phyloP scores from a whole-genome alignment of 1,284 basidiomycete species.

The Melampsora americana region DNA sequence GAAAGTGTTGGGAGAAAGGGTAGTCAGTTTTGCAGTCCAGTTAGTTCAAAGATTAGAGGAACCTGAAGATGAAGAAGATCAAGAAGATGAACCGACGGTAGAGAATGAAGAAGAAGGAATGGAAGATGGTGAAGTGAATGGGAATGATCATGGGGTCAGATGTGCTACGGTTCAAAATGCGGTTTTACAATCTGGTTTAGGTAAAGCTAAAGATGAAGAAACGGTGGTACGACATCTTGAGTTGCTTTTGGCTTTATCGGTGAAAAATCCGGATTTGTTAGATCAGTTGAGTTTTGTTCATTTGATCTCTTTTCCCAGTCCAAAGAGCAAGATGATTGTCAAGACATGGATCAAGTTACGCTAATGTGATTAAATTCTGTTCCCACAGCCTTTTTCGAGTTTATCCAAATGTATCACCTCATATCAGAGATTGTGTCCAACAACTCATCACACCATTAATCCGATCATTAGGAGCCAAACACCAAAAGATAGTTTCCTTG shows the following conservation, averaged over 20 bases:
- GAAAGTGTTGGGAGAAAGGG: slow-evolving; percentile 61
- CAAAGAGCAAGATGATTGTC: too few relatives aligned
- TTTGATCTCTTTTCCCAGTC: not conserved
- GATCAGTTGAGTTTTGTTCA: slow-evolving; percentile 61
- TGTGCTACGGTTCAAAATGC: slow-evolving; percentile 36
- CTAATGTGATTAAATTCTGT: too few relatives aligned
- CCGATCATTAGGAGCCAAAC: slow-evolving; percentile 78
- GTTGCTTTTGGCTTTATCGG: slow-evolving; percentile 79
- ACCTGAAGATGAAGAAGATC: slow-evolving; percentile 46
- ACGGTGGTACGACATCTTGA: slow-evolving; percentile 87
- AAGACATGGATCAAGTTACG: too few relatives aligned
- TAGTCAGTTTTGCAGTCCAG: slow-evolving; percentile 56
- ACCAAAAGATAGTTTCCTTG: slow-evolving; percentile 77
- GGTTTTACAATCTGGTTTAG: slow-evolving; percentile 49
- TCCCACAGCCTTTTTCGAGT: slow-evolving; percentile 68
- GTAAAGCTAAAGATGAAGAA: slow-evolving; percentile 64
- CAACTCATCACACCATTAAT: slow-evolving; percentile 84
- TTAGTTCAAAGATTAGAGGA: slow-evolving; percentile 48
- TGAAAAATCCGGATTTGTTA: slow-evolving; percentile 80
- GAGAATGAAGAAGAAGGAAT: slow-evolving; percentile 16
- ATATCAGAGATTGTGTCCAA: slow-evolving; percentile 79
- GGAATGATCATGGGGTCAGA: slow-evolving; percentile 16
- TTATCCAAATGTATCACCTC: slow-evolving; percentile 76
- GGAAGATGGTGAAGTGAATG: slow-evolving; percentile 36
- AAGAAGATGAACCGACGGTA: slow-evolving; percentile 6